A percentile compares a stretch with the other conserved stretches of the same genome.
Evolutionary conservation across 352 stramenopile genomes (phyloP).

Genomic region (Phytopythium montanum): DNA sequence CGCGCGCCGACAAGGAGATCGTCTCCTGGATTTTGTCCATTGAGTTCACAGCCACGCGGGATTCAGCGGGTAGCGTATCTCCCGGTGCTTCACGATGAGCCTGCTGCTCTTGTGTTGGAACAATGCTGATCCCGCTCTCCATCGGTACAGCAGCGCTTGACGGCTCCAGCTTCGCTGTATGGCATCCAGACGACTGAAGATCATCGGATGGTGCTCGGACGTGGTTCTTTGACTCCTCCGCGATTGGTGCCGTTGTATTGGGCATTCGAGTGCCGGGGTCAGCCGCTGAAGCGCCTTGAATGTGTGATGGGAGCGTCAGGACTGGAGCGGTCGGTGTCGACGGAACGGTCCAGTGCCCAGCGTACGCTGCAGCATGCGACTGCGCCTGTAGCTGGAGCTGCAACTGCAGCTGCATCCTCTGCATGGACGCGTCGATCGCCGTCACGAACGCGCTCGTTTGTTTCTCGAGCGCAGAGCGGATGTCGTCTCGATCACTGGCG

Average conservation of each 20-base stretch:
- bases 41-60: not conserved
- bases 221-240: not conserved
- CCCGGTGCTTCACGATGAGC: not conserved
- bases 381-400: slow-evolving; percentile 38
- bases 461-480: slow-evolving; percentile 23
- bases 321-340: not conserved
- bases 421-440: slow-evolving; percentile 50
- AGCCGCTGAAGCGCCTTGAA: not conserved
- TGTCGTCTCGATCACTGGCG: not conserved
- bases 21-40: slow-evolving; percentile 28
- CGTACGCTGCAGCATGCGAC: slow-evolving; percentile 14
- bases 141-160: not conserved
- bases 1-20: slow-evolving; percentile 45
- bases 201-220: too few species aligned
- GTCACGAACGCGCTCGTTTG: slow-evolving; percentile 31
- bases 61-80: not conserved
- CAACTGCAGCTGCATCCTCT: slow-evolving; percentile 68
- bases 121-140: not conserved
- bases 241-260: too few species aligned
- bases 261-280: not conserved
- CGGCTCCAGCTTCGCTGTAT: not conserved
- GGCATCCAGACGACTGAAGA: not conserved
- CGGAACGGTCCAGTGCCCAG: slow-evolving; percentile 18
- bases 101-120: not conserved
- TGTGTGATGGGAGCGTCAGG: not conserved